Evolutionary conservation across 139 green algal genomes (phyloP).

Genomic region (Haematococcus lacustris): DNA sequence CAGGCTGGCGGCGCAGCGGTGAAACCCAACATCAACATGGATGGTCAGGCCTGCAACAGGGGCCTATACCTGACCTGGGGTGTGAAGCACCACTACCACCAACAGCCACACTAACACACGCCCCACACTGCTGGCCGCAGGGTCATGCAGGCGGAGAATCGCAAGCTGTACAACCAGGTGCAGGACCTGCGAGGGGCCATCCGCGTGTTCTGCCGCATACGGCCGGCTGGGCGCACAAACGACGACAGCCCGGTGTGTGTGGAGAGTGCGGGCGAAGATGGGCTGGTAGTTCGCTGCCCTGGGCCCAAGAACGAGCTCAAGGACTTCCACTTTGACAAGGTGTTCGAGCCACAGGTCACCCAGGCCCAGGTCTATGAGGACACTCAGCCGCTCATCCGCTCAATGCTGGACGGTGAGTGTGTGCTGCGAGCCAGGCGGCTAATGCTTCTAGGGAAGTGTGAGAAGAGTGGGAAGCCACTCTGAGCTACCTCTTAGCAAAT

Average conservation of each 20-base stretch:
- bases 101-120: too few species aligned
- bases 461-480: too few species aligned
- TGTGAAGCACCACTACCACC: not conserved
- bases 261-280: conserved; percentile 14
- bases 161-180: conserved; percentile 78
- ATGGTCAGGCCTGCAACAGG: not conserved
- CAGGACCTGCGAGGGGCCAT: conserved; percentile 83
- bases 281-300: conserved; percentile 28
- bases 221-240: conserved; percentile 60
- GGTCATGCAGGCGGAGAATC: conserved; percentile 62
- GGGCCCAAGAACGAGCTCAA: not conserved
- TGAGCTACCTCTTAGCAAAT: too few species aligned
- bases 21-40: not conserved
- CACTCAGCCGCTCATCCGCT: conserved; percentile 76
- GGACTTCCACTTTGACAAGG: conserved; percentile 71
- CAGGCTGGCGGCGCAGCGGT: not conserved
- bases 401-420: conserved; percentile 74
- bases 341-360: conserved; percentile 62
- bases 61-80: not conserved
- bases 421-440: too few species aligned
- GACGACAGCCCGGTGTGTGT: conserved; percentile 39
- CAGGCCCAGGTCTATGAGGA: conserved; percentile 84
- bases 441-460: too few species aligned
- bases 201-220: conserved; percentile 80
- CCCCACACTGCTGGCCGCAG: too few species aligned